Conservation (phyloP, 768 basidiomycete genomes). For the Suillus luteus region DNA sequence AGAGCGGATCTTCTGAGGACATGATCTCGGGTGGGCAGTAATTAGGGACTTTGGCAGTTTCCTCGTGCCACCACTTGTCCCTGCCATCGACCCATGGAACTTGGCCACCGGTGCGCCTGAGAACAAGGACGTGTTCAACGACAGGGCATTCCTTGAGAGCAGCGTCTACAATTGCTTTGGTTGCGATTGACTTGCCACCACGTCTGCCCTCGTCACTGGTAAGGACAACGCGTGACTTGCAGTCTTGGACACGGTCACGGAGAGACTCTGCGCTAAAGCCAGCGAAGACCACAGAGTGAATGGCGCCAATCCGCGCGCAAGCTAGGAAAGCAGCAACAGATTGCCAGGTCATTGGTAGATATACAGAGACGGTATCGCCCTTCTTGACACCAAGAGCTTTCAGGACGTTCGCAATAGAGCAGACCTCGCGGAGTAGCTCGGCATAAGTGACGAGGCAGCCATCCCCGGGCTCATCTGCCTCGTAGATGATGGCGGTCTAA, state of each 20-base stretch:
- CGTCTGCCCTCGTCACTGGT: constrained; percentile 94
- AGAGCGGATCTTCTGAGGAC: constrained; percentile 92
- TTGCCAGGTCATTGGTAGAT: constrained; percentile 95
- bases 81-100: constrained; percentile 82
- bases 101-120: constrained; percentile 82
- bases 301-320: constrained; percentile 93
- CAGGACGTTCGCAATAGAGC: constrained; percentile 87
- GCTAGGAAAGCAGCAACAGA: constrained; percentile 96
- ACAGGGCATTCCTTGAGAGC: constrained; percentile 82
- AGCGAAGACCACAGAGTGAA: constrained; percentile 97
- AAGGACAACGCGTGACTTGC: constrained; percentile 86
- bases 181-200: constrained; percentile 94
- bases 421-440: constrained; percentile 90
- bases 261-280: constrained; percentile 96
- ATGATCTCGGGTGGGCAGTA: constrained; percentile 91
- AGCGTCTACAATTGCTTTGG: constrained; percentile 90
- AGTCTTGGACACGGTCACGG: constrained; percentile 89
- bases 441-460: constrained; percentile 77
- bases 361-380: constrained; percentile 92
- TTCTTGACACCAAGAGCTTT: constrained; percentile 89
- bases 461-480: constrained; percentile 91
- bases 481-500: constrained; percentile 95
- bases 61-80: constrained; percentile 98
- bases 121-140: constrained; percentile 90
- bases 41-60: constrained; percentile 75